Evolutionary conservation across 164 flowering plant genomes (phyloP), one percentile per base, ranked within the genome.

Genomic region (Litsea cubeba): DNA sequence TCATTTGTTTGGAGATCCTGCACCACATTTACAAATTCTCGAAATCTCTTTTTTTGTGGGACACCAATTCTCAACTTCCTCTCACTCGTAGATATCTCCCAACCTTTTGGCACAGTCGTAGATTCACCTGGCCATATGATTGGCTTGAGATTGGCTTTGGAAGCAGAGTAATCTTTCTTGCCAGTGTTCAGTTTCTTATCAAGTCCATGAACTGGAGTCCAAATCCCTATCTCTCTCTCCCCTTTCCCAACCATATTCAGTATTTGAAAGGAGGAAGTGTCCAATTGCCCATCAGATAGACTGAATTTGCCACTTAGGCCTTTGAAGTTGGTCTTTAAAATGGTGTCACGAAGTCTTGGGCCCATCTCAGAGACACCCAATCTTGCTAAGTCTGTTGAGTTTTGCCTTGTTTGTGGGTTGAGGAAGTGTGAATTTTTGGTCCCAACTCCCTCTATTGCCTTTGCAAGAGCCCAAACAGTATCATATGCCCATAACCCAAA

Each of bases 401-500:
- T 80, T 4, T 50, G 32, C 0, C 62, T 20, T 12, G 11, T 2
- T 30, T 69, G 66, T 1, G 62, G 58, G 65, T 40, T 79, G 3
- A n/a, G 62, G 76, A 75, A 79, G 26, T 62, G 14, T 22, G 68
- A 57, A 12, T 73, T 76, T 22, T 50, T 4, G 0, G 63, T 46
- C 4, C 79, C 77, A 22, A 73, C 75, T 68, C 58, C 72, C 74
- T 85, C 87, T 62, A 72, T 72, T 32, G 88, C 84, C 74, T 66
- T 74, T 26, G 90, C 89, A 7, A 87, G 40, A 8, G 84, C 84
- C 49, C 68, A 72, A 4, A 70, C 67, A 1, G 86, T 76, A 76
- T 89, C 90, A 78, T 89, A 85, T 4, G 88, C 89, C 88, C 87
- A 80, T 25, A 88, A n/a, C 5, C 87, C 87, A 65, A 74, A 79